A percentile compares a stretch with the other conserved stretches of the same genome.
These are phyloP conservation scores for Sindora glabra DNA, from an alignment of 306 rosid species.

Conservation along the genomic window DNA sequence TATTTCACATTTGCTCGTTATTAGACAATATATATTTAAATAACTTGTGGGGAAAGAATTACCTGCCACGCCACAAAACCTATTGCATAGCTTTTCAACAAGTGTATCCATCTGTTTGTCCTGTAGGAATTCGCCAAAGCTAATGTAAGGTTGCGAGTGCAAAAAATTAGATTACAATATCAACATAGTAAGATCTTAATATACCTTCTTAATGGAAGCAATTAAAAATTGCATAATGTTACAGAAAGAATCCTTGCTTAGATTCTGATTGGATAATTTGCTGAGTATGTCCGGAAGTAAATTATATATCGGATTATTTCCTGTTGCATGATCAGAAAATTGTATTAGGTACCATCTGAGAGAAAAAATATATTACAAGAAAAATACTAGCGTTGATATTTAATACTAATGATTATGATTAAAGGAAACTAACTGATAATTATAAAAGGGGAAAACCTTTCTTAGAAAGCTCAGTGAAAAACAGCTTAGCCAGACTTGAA, in stretches of 20 bases:
- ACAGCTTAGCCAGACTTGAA: conserved; percentile 81
- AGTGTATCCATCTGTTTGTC: conserved; percentile 96
- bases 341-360: not conserved
- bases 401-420: too few species aligned
- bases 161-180: conserved; percentile 3
- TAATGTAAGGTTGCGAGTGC: conserved; percentile 5
- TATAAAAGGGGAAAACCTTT: conserved; percentile 44
- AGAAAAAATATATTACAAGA: not conserved
- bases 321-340: conserved; percentile 32
- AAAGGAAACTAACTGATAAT: not conserved
- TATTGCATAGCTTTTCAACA: conserved; percentile 90
- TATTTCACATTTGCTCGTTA: too few species aligned
- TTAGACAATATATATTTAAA: too few species aligned
- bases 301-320: conserved; percentile 90
- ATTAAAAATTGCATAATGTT: conserved; percentile 92
- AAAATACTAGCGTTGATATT: conserved; percentile 14
- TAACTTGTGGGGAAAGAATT: not conserved
- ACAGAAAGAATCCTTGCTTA: conserved; percentile 70
- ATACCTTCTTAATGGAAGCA: conserved; percentile 91
- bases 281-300: conserved; percentile 96
- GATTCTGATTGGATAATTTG: conserved; percentile 69
- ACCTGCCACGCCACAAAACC: conserved; percentile 92
- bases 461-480: conserved; percentile 83
- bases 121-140: conserved; percentile 36
- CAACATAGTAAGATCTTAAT: not conserved